Evolutionary conservation across 768 basidiomycete genomes (phyloP).

Genomic region (Rhodosporidiobolus odoratus): DNA sequence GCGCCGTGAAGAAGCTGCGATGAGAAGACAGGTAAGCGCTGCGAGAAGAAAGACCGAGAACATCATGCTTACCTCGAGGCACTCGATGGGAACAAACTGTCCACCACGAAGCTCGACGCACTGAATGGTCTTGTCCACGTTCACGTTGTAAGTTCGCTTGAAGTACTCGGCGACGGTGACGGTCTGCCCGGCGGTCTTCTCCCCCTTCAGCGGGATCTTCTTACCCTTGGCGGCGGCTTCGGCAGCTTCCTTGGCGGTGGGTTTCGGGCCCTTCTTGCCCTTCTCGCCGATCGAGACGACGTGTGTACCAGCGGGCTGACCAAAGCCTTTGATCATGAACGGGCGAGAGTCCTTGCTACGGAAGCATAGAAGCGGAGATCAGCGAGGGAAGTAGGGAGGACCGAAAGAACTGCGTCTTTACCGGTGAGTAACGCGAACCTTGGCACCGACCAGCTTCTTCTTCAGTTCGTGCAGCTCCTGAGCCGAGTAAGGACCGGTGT

Average conservation of each 20-base stretch:
- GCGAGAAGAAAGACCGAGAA: not conserved
- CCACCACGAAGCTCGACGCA: conserved; percentile 26
- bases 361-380: not conserved
- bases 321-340: conserved; percentile 28
- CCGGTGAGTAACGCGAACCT: conserved; percentile 32
- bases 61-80: conserved; percentile 17
- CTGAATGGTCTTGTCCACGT: conserved; percentile 12
- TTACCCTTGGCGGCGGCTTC: conserved; percentile 19
- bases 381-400: not conserved
- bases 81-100: conserved; percentile 28
- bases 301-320: conserved; percentile 20
- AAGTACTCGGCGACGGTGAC: conserved; percentile 29
- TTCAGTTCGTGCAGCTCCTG: conserved; percentile 18
- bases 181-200: not conserved
- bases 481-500: not conserved
- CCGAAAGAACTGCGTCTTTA: not conserved
- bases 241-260: conserved; percentile 17
- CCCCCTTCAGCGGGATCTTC: not conserved
- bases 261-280: conserved; percentile 2
- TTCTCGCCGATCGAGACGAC: conserved; percentile 2
- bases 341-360: conserved; percentile 17
- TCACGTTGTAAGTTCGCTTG: conserved; percentile 11
- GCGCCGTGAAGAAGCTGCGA: conserved; percentile 23
- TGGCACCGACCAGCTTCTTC: conserved; percentile 14
- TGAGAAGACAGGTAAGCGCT: not conserved